Base-by-base conservation (phyloP, 768 basidiomycete genomes). In the Agaricus subrufescens region DNA sequence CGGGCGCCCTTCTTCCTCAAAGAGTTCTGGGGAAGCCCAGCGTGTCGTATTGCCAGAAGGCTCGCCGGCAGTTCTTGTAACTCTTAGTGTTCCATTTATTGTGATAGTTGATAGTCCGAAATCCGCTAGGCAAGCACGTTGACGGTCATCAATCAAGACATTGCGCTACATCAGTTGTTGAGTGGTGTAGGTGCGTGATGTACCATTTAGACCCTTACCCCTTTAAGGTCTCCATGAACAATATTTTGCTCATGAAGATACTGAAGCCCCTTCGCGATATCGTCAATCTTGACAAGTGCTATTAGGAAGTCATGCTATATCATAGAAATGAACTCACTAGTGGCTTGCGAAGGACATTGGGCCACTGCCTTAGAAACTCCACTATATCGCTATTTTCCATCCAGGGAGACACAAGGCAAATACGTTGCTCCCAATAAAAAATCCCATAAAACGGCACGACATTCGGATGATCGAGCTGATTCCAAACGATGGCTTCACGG, bases 1-100 rank as follows among this genome's bases (percentile, higher is more conserved):
- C 23, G 45, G 42, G n/a, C 23, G 29, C 9, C n/a, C 2, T 2
- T 46, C 46, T 14, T 58, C 53, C 12, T 27, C 86, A 77, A 60
- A n/a, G 11, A 62, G 44, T 34, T 63, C 62, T 8, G 62, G 62
- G 38, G 62, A 61, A 38, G 52, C 54, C 62, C 62, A 63, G 37
- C 62, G 39, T 14, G 43, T 12, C 15, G 49, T 49, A 45, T 47
- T 31, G 11, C 54, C 50, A 12, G 12, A n/a, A 44, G n/a, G 12
- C 9, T 25, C 30, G 6, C 19, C 48, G 9, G 23, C 29, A 8
- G 47, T 30, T 9, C 26, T 51, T 7, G 49, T 51, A 26, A 29
- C 4, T 7, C 42, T 31, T 19, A 54, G 23, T 10, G 39, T 54
- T 29, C 39, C 50, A 23, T 40, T 46, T 19, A 25, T 60, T 40